Base-by-base conservation (phyloP, 2,329 filamentous ascomycete species). In the Fusarium sp. region DNA sequence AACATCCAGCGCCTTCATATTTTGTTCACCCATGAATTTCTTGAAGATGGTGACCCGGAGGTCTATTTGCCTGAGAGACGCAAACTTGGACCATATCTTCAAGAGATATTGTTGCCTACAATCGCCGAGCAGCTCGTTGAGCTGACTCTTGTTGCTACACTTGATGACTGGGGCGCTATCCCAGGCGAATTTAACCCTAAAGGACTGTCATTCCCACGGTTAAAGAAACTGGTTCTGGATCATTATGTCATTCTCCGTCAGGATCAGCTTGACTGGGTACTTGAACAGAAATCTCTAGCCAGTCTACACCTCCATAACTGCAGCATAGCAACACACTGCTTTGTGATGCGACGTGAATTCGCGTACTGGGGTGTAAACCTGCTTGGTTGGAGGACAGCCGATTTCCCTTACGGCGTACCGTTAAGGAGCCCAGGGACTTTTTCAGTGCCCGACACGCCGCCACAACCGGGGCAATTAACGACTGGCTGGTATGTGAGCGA, bases 241-340 rank as follows among this genome's bases (percentile, higher is more conserved):
- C 2, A 59, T 0, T 72, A 58, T 13, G 33, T 58, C 0, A 67
- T 75, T 31, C 36, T 66, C 0, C 67, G 67, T 5, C 18, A 70
- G 15, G 61, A 73, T 9, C 72, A 76, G 1, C 66, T 73, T 14
- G 68, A 72, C 8, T 76, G 72, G 75, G 63, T 75, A 0, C 51
- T 74, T 3, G 11, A 45, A 0, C 67, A 70, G 9, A 21, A 40
- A 5, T 53, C 69, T 1, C 53, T 75, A 0, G 48, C 17, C 1
- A 39, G 23, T 0, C 49, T 75, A 1, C 29, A 50, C 0, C 25
- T 75, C 4, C 40, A 64, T 14, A 39, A 13, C 2, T 74, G 70
- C 35, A 57, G 18, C 8, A 55, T 46, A 41, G 65, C 37, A 0
- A 65, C 69, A 0, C 57, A 71, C 9, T 48, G 57, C 4, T 11